A percentile compares a stretch with the other conserved stretches of the same genome.
phyloP scores from a whole-genome alignment of 78 protist genomes.

The Isochrysis galbana region DNA sequence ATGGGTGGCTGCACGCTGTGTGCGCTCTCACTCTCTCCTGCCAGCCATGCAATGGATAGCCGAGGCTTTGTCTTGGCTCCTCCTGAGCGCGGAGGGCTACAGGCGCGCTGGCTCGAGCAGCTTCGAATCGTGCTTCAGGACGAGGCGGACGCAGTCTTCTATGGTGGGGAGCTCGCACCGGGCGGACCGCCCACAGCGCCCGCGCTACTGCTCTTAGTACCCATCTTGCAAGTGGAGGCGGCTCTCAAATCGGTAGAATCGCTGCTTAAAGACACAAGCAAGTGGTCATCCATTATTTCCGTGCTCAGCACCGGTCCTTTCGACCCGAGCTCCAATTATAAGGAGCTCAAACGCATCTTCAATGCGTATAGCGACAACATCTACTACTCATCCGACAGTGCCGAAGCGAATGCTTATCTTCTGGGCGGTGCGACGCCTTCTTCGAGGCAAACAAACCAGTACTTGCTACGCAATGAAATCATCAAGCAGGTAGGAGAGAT shows the following conservation, averaged over 20 bases:
- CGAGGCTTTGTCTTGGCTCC: neutral
- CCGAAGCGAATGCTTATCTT: neutral
- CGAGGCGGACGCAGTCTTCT: neutral
- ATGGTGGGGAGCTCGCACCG: neutral
- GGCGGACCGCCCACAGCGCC: neutral
- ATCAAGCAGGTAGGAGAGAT: neutral
- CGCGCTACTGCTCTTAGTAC: neutral
- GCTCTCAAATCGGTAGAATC: neutral
- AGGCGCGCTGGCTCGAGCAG: neutral
- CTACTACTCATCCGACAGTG: neutral
- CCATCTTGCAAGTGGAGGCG: neutral
- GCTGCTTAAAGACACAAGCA: neutral
- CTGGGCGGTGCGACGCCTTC: conserved; percentile 12
- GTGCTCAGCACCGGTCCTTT: neutral
- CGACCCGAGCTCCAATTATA: too few species aligned
- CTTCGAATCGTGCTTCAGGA: neutral
- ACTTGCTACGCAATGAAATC: neutral
- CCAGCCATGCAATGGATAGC: too few species aligned
- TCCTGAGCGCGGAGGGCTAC: neutral
- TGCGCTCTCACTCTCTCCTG: too few species aligned
- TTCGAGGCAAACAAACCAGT: neutral
- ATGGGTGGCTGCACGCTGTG: too few species aligned
- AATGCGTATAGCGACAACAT: neutral
- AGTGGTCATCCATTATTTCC: neutral
- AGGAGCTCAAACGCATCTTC: neutral